Percentiles rank a stretch among this genome's conserved stretches.
Evolutionary conservation across 805 yeast genomes (phyloP).

Genomic region (Ogataea naganishii): DNA sequence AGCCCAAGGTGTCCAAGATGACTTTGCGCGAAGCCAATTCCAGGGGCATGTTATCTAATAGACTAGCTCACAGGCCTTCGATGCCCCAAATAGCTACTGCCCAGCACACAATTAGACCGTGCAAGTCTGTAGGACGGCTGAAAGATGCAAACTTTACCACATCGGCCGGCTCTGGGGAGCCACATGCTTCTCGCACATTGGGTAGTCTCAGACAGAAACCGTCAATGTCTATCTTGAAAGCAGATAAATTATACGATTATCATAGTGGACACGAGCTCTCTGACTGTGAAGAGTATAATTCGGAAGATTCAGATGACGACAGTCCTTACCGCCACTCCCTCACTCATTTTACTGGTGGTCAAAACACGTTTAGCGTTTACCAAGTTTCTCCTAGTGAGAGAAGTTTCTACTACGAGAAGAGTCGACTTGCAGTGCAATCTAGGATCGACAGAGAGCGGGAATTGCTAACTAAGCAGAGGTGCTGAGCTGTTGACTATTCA

Average conservation of each 20-base stretch:
- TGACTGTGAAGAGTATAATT: not conserved
- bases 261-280: not conserved
- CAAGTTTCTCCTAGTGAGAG: constrained; percentile 21
- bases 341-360: too few species aligned
- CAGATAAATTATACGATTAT: constrained; percentile 10
- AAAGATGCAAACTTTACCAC: too few species aligned
- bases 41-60: not conserved
- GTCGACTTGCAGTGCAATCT: constrained; percentile 23
- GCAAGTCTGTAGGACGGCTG: too few species aligned
- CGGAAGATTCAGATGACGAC: constrained; percentile 3
- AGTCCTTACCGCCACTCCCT: constrained; percentile 8
- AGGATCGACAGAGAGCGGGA: constrained; percentile 25
- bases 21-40: constrained; percentile 2
- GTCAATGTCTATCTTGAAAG: constrained; percentile 15
- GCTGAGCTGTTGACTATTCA: not conserved
- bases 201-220: constrained; percentile 14
- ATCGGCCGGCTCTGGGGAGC: too few species aligned
- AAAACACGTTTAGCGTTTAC: too few species aligned
- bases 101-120: too few species aligned
- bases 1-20: constrained; percentile 4
- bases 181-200: too few species aligned
- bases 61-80: not conserved
- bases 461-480: constrained; percentile 4
- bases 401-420: constrained; percentile 19
- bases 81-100: too few species aligned